Percentiles rank a stretch among this genome's conserved stretches.
These are phyloP conservation scores for Yamadazyma akitaensis DNA, from an alignment of 805 yeast genomes.

Conservation along the genomic window DNA sequence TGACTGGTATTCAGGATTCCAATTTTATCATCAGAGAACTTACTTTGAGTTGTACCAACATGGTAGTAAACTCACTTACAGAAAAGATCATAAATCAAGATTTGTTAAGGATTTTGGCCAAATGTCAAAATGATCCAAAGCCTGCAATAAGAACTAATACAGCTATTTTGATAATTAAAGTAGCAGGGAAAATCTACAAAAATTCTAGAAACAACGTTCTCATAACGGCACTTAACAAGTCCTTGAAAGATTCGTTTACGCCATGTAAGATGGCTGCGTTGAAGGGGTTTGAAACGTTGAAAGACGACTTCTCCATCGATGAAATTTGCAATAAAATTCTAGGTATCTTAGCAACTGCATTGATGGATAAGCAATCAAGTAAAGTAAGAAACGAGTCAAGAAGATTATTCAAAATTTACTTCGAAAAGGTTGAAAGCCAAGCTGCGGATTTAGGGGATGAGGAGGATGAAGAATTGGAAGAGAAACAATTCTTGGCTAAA, in stretches of 20 bases:
- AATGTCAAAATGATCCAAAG: constrained; percentile 71
- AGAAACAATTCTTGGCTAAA: constrained; percentile 33
- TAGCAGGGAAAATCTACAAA: constrained; percentile 56
- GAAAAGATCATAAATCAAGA: constrained; percentile 87
- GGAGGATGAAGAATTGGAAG: constrained; percentile 39
- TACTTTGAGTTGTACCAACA: constrained; percentile 64
- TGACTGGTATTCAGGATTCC: constrained; percentile 85
- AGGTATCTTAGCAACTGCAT: constrained; percentile 80
- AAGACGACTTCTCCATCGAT: constrained; percentile 66
- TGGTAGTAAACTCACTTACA: constrained; percentile 61
- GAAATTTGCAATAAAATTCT: constrained; percentile 77
- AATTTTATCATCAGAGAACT: constrained; percentile 78
- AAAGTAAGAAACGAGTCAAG: constrained; percentile 74
- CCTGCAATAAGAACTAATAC: constrained; percentile 80
- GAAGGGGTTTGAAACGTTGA: constrained; percentile 62
- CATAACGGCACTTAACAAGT: constrained; percentile 81
- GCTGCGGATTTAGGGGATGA: constrained; percentile 31
- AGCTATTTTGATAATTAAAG: constrained; percentile 61
- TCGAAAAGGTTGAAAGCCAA: constrained; percentile 36
- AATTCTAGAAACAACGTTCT: constrained; percentile 66
- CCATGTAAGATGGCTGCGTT: constrained; percentile 77
- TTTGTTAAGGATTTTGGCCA: constrained; percentile 73
- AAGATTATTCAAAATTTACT: constrained; percentile 58
- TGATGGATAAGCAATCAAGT: constrained; percentile 65
- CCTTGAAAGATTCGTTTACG: constrained; percentile 73